Evolutionary conservation across 2,329 filamentous ascomycete genomes (phyloP), one percentile per base, ranked within the genome.

Genomic region (Botrytis cinerea): DNA sequence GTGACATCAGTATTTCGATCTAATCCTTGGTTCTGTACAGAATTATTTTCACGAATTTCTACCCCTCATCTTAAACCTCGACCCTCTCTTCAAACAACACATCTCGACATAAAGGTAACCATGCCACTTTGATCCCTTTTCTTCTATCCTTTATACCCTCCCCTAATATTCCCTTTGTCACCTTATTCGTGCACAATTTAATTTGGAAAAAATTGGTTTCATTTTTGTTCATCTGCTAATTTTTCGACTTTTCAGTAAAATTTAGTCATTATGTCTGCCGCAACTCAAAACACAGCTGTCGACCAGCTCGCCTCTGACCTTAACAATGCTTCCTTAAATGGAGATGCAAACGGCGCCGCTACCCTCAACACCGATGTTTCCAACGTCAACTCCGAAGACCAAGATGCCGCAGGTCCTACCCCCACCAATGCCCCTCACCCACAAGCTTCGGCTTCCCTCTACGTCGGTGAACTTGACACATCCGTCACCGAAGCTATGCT

Each of bases 401-500:
- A 86, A 79, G 89, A 90, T 83, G 87, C 87, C 77, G 90, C 92
- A 80, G 89, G 86, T 79, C 88, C 91, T 77, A 92, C 93, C 75
- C 91, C 92, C 79, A 90, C 86, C 85, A 92, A 94, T 77, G 86
- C 89, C 76, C 91, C 93, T 78, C 92, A 93, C 83, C 93, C 95
- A 82, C 93, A 94, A 83, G 95, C 97, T 84, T 98, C 96, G 71
- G 96, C 96, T 77, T 99, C 96, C 74, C 94, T 99, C 83, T 99
- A 99, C 84, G 96, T 99, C 79, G 96, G 96, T 84, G 96, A 99
- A 88, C 94, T 99, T 81, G 96, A 99, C 84, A 91, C 93, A 80
- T 96, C 94, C 76, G 96, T 99, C 84, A 99, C 96, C 78, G 96
- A 99, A 89, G 96, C 96, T 80, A 99, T 99, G 96, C 94, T 99